Conservation (phyloP, 768 basidiomycete species). For the Erythrobasidium yunnanense region DNA sequence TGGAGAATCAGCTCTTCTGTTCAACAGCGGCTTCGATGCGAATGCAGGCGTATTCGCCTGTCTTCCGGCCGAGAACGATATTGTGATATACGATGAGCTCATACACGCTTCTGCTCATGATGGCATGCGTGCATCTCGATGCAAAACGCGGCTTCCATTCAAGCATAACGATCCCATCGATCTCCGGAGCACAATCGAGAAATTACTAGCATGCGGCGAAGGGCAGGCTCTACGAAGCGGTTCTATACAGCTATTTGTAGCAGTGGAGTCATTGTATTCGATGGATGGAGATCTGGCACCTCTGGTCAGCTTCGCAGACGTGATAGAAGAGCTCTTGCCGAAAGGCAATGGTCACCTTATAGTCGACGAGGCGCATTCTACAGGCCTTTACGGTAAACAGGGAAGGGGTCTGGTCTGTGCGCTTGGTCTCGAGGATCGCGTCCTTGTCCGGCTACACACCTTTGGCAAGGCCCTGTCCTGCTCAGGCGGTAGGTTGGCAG, state of each 20-base stretch:
- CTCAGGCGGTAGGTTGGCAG: constrained; percentile 58
- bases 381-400: constrained; percentile 69
- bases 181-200: constrained; percentile 47
- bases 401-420: constrained; percentile 64
- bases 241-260: constrained; percentile 52
- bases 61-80: constrained; percentile 66
- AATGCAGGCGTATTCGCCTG: constrained; percentile 76
- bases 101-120: constrained; percentile 78
- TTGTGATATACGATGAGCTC: constrained; percentile 69
- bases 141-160: constrained; percentile 49
- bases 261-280: constrained; percentile 79
- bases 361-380: constrained; percentile 83
- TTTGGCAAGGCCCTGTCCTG: constrained; percentile 85
- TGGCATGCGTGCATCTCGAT: constrained; percentile 59
- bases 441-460: constrained; percentile 71
- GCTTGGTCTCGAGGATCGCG: constrained; percentile 57
- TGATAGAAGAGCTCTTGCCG: constrained; percentile 53
- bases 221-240: constrained; percentile 44
- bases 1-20: constrained; percentile 53
- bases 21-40: constrained; percentile 46
- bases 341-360: constrained; percentile 58
- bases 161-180: constrained; percentile 54
- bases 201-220: not conserved
- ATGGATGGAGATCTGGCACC: constrained; percentile 94
- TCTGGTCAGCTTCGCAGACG: constrained; percentile 52